Base-by-base conservation (phyloP, 2,329 filamentous ascomycete genomes). In the Botrytis cinerea region DNA sequence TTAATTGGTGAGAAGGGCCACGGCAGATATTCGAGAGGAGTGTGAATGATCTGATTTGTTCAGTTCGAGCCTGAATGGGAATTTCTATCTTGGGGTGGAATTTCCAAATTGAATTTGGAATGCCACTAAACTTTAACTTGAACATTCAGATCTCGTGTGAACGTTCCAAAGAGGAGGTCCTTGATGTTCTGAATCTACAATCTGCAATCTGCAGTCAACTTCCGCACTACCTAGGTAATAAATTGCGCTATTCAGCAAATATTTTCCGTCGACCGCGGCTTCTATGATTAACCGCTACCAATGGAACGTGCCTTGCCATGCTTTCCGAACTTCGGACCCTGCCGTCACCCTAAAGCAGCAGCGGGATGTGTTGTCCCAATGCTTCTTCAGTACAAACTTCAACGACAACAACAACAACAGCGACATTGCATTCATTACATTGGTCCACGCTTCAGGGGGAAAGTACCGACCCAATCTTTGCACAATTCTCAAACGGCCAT, bases 1-100 rank as follows among this genome's bases (percentile, higher is more conserved):
- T 46, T 59, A 59, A 68, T 72, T 72, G 70, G 70, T 46, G 60
- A 66, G 48, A 20, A 57, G n/a, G 51, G 2, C 14, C 51, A 28
- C 51, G 1, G 8, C 38, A 67, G 46, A 7, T 64, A 40, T 54
- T 40, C 20, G 43, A 48, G 4, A 68, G 61, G 20, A 43, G 51
- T 4, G 46, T 67, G 51, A 60, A 51, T 45, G 48, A 12, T 57
- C 66, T 69, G 48, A 12, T 18, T 68, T 40, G 64, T 40, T 7
- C 46, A 9, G 14, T 16, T 67, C 6, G 46, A 57, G 18, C 40
- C 38, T n/a, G n/a, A 25, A 28, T 43, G 48, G 28, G 43, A 32
- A 68, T 68, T 16, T 28, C 35, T 68, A 54, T 57, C 6, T 14
- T 43, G 25, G n/a, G 25, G 18, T 43, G 35, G 38, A 28, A 45